Conservation (phyloP, 2,329 filamentous ascomycete species). For the Thermothelomyces thermophilus region DNA sequence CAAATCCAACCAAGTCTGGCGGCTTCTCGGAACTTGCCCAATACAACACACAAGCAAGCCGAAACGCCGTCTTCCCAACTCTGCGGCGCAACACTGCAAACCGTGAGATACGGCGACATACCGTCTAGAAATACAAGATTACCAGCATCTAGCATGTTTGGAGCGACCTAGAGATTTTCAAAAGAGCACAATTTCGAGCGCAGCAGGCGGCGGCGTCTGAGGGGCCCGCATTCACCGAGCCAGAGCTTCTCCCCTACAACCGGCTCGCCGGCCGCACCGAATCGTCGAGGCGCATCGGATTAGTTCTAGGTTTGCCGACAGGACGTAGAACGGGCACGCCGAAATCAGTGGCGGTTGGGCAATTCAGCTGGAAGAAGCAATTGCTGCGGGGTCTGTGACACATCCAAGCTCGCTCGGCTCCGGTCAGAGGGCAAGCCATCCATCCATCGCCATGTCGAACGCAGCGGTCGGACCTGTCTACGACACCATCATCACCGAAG, state of each 20-base stretch:
- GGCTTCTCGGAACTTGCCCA: constrained; percentile 23
- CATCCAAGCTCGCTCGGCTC: constrained; percentile 5
- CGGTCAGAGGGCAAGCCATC: constrained; percentile 2
- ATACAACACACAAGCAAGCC: constrained; percentile 22
- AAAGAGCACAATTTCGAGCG: constrained; percentile 4
- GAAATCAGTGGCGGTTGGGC: not conserved
- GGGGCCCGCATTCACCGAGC: constrained; percentile 18
- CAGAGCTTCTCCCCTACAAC: constrained; percentile 1
- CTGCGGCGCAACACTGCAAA: constrained; percentile 22
- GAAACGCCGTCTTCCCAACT: constrained; percentile 19
- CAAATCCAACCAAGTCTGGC: constrained; percentile 17
- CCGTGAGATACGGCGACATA: constrained; percentile 13
- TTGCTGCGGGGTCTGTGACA: constrained; percentile 6
- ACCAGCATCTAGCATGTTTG: constrained; percentile 13
- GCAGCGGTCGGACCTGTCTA: constrained; percentile 68
- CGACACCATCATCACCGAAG: constrained; percentile 68
- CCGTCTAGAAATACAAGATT: constrained; percentile 22
- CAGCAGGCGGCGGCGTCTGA: constrained; percentile 11
- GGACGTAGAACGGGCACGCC: constrained; percentile 2
- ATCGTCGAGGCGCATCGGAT: constrained; percentile 5
- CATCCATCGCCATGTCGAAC: constrained; percentile 48
- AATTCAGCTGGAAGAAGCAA: constrained; percentile 1
- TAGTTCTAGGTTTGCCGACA: not conserved
- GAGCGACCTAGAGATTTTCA: constrained; percentile 6
- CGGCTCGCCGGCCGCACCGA: constrained; percentile 4